Percentiles rank a stretch among this genome's conserved stretches.
Conservation (phyloP, 306 rosid genomes). For the Benincasa hispida region DNA sequence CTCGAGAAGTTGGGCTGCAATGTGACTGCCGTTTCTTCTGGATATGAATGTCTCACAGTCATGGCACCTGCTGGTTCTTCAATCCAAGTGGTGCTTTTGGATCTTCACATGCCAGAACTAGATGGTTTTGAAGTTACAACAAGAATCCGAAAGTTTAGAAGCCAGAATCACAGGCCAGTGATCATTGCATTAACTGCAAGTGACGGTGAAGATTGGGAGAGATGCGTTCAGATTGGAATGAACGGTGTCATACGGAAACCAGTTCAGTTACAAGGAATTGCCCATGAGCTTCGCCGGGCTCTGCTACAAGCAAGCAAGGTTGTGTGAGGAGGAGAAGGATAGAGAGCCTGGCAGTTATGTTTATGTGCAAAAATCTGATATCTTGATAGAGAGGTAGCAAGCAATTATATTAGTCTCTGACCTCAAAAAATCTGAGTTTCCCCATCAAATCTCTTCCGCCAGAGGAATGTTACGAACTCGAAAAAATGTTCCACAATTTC, state of each 20-base stretch:
- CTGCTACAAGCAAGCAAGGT: constrained; percentile 57
- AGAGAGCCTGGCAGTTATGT: not conserved
- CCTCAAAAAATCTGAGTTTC: not conserved
- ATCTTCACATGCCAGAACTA: constrained; percentile 74
- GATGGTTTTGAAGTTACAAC: constrained; percentile 81
- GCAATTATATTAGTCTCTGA: constrained; percentile 1
- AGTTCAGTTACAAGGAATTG: constrained; percentile 63
- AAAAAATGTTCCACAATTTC: not conserved
- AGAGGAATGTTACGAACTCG: not conserved
- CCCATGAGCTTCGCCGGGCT: constrained; percentile 66
- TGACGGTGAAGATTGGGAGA: constrained; percentile 75
- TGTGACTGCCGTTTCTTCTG: constrained; percentile 68
- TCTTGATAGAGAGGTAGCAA: not conserved
- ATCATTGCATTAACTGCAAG: constrained; percentile 61
- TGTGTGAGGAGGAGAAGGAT: constrained; percentile 7
- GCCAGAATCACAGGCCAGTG: constrained; percentile 63
- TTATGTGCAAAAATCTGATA: not conserved
- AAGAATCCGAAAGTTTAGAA: constrained; percentile 58
- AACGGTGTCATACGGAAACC: constrained; percentile 81
- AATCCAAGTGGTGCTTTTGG: constrained; percentile 58
- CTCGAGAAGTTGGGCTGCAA: constrained; percentile 84
- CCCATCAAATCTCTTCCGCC: not conserved
- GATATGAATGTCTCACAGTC: constrained; percentile 70
- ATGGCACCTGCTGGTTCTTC: constrained; percentile 54
- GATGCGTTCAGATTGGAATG: constrained; percentile 68